A percentile compares a stretch with the other conserved stretches of the same genome.
Evolutionary conservation across 148 eudicot species (phyloP).

Genomic region (Pouteria glomerata): DNA sequence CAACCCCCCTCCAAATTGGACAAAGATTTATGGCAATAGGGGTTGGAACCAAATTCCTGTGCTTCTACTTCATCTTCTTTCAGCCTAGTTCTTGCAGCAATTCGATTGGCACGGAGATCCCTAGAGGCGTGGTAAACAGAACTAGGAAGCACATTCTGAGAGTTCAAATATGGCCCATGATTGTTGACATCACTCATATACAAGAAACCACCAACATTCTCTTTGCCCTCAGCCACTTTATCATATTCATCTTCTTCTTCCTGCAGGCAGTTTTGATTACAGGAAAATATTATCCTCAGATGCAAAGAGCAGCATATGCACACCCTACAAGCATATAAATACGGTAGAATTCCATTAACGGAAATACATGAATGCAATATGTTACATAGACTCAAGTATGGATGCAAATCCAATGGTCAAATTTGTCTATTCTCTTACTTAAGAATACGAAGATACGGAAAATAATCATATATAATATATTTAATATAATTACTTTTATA

Average conservation of each 20-base stretch:
- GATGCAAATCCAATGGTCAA: no score
- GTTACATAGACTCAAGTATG: no score
- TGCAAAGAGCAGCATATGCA: not conserved
- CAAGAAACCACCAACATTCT: constrained; percentile 23
- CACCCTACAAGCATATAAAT: not conserved
- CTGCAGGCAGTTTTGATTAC: constrained; percentile 10
- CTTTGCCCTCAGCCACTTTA: constrained; percentile 28
- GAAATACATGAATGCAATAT: not conserved
- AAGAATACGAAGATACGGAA: no score
- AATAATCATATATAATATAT: no score
- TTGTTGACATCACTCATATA: constrained; percentile 23
- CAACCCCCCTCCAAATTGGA: constrained; percentile 10
- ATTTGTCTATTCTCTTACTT: no score
- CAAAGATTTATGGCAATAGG: constrained; percentile 5
- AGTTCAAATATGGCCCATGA: constrained; percentile 29
- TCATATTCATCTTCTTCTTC: constrained; percentile 33
- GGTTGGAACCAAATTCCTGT: not conserved
- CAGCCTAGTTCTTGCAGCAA: constrained; percentile 36
- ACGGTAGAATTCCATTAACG: not conserved
- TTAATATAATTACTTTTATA: no score
- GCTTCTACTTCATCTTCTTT: constrained; percentile 41
- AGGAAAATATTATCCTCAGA: not conserved
- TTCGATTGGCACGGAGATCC: constrained; percentile 43
- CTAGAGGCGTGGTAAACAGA: constrained; percentile 4
- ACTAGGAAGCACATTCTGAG: constrained; percentile 23